Evolutionary conservation across 192 early-diverging fungal species (phyloP), one percentile per base, ranked within the genome.

Genomic region (Tieghemiomyces parasiticus): DNA sequence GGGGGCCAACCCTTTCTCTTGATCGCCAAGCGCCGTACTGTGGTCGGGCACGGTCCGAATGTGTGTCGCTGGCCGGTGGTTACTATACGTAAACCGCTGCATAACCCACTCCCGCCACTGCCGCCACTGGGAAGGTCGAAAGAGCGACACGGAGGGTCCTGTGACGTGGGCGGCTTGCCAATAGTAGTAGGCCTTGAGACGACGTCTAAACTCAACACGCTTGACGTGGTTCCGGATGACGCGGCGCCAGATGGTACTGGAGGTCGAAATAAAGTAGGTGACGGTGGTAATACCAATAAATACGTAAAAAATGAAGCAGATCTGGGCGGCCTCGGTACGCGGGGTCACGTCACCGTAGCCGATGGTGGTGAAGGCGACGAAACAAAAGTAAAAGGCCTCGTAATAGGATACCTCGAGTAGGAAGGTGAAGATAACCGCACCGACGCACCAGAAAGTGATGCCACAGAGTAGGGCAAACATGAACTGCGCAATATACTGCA

Each of bases 281-380:
- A 76, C 66, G 6, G 68, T 66, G 3, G 68, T 68, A 47, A 76
- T 68, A 0, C 71, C 74, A 25, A 76, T 58, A 63, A 76, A 72
- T 35, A 62, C 64, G 32, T 70, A 59, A 35, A 71, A 70, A 62
- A 76, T 73, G 29, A 73, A 76, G 22, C 66, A 63, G 28, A 76
- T 60, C 44, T 65, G 63, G 22, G 68, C 68, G n/a, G 66, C 63
- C 33, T 68, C 67, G 16, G 68, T 63, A 9, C 56, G 38, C 3
- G 71, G 71, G 20, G 67, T 65, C 26, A 66, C 32, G 49, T 76
- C 71, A 24, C 74, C 74, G 32, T 73, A 76, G 14, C 74, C 74
- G 28, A 76, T 76, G 49, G 74, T 76, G 30, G 74, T 76, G 35
- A 67, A 76, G 8, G 74, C 66, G 19, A 76, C 68, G 48, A 72